Conservation (phyloP, 805 yeast genomes). For the Spathaspora girioi region DNA sequence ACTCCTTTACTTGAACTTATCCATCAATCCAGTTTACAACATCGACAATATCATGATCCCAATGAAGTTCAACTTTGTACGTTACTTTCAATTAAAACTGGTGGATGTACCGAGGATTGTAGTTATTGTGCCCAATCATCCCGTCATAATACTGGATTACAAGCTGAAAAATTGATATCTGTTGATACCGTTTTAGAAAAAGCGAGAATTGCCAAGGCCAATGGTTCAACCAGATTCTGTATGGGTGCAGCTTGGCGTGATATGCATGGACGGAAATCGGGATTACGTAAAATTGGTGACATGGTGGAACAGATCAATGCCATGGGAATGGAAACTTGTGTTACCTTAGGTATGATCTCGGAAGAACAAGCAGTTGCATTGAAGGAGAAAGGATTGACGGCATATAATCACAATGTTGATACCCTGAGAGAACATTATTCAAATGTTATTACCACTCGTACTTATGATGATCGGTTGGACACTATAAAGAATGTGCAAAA, state of each 20-base stretch:
- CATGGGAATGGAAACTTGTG: conserved; percentile 73
- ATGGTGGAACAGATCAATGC: conserved; percentile 66
- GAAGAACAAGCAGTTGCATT: conserved; percentile 58
- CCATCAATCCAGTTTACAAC: conserved; percentile 58
- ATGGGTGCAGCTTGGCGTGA: conserved; percentile 91
- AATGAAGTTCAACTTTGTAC: conserved; percentile 72
- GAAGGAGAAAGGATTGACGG: conserved; percentile 71
- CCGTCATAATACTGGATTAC: conserved; percentile 64
- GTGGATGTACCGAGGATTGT: conserved; percentile 82
- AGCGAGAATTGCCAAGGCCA: conserved; percentile 61
- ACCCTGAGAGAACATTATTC: conserved; percentile 77
- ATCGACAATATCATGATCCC: conserved; percentile 65
- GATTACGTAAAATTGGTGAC: conserved; percentile 54
- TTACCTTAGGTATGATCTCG: conserved; percentile 75
- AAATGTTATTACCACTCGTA: conserved; percentile 65
- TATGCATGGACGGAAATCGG: conserved; percentile 73
- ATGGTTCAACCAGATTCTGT: conserved; percentile 77
- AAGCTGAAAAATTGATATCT: conserved; percentile 61
- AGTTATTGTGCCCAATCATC: conserved; percentile 77
- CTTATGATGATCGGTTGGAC: conserved; percentile 65
- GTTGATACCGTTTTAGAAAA: conserved; percentile 61
- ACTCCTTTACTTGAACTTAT: conserved; percentile 64
- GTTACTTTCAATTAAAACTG: conserved; percentile 68
- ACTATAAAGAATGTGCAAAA: conserved; percentile 63
- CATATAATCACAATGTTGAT: conserved; percentile 78